Percentiles rank a stretch among this genome's conserved stretches.
Evolutionary conservation across 2,329 filamentous ascomycete genomes (phyloP).

Genomic region (Fusarium hostae): DNA sequence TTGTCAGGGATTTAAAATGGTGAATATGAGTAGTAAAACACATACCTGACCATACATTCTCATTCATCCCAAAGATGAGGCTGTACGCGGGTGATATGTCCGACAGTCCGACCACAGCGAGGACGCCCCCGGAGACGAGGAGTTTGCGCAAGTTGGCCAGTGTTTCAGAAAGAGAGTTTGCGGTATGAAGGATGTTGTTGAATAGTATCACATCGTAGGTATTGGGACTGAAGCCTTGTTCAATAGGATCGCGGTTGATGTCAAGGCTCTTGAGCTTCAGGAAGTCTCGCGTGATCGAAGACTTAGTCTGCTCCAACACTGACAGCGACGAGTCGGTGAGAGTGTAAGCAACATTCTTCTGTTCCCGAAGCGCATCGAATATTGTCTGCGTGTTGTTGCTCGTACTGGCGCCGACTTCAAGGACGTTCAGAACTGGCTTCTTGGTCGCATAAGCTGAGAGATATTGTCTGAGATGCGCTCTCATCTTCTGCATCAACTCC

Average conservation of each 20-base stretch:
- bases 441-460: slow-evolving; percentile 14
- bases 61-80: slow-evolving; percentile 19
- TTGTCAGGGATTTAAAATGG: accelerated
- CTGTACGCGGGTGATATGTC: slow-evolving; percentile 22
- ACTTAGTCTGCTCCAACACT: not conserved
- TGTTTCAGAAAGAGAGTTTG: not conserved
- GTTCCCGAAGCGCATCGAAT: accelerated
- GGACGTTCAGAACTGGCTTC: not conserved
- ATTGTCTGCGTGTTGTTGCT: not conserved
- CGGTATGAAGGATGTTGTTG: slow-evolving; percentile 9
- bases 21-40: accelerated
- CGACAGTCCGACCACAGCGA: slow-evolving; percentile 4
- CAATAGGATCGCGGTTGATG: slow-evolving; percentile 2
- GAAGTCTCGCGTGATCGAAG: accelerated
- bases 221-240: not conserved
- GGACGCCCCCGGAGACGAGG: not conserved
- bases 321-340: slow-evolving; percentile 1
- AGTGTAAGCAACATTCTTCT: not conserved
- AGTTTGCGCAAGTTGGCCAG: not conserved
- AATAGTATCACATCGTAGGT: slow-evolving; percentile 3
- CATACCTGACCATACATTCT: slow-evolving; percentile 25
- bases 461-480: not conserved
- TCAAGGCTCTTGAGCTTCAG: slow-evolving; percentile 4
- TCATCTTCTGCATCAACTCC: not conserved
- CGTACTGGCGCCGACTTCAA: slow-evolving; percentile 15